These are phyloP conservation scores for Phlyctochytrium planicorne DNA, from an alignment of 192 early-diverging fungal genomes.

Conservation along the genomic window DNA sequence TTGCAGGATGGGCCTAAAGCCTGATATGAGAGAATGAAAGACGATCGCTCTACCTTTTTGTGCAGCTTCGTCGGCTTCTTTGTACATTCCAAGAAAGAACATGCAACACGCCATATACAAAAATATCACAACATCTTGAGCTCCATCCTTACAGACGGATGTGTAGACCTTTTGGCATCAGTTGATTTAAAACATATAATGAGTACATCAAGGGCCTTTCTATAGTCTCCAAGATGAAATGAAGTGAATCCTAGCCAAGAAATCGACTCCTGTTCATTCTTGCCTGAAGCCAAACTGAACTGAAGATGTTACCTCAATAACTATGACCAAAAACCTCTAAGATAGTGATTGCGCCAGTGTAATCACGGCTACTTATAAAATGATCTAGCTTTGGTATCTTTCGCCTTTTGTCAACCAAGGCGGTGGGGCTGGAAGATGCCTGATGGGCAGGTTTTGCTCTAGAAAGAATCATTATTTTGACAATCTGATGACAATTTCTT, in stretches of 20 bases:
- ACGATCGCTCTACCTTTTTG: conserved; percentile 41
- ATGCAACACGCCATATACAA: conserved; percentile 59
- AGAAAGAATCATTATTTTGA: conserved; percentile 53
- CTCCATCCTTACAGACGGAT: conserved; percentile 35
- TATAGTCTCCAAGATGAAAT: conserved; percentile 59
- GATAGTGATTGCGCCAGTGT: conserved; percentile 57
- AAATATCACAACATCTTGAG: conserved; percentile 48
- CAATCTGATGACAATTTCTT: too few relatives aligned
- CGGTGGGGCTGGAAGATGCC: background rate
- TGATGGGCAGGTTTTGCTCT: conserved; percentile 54
- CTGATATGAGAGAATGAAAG: conserved; percentile 5
- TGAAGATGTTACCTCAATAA: conserved; percentile 15
- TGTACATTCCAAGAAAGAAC: conserved; percentile 62
- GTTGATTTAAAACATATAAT: background rate
- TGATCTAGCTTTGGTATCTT: conserved; percentile 53
- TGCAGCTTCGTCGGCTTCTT: conserved; percentile 59
- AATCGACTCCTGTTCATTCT: conserved; percentile 39
- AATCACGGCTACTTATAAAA: conserved; percentile 55
- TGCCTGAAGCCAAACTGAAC: conserved; percentile 52
- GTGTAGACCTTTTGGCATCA: conserved; percentile 38
- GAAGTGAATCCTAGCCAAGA: conserved; percentile 53
- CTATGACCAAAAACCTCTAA: conserved; percentile 44
- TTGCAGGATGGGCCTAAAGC: conserved; percentile 55
- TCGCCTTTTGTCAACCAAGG: conserved; percentile 33
- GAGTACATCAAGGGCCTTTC: conserved; percentile 54